Evolutionary conservation across 1,284 basidiomycete species (phyloP).

Genomic region (Leccinum pachyderme): DNA sequence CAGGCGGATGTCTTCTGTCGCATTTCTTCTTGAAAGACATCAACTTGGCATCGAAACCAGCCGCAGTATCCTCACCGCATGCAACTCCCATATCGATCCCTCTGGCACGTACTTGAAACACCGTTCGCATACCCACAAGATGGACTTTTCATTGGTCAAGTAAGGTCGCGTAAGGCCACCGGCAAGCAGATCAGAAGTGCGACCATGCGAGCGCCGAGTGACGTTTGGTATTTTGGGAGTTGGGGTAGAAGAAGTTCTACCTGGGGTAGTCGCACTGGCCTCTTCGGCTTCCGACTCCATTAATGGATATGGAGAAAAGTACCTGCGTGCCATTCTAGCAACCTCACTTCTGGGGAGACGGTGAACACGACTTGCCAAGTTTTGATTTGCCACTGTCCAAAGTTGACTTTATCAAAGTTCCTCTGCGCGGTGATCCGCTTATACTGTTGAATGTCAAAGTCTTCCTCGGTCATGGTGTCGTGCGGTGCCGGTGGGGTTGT

Average conservation of each 20-base stretch:
- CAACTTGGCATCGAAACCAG: constrained; percentile 2
- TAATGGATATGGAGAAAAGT: constrained; percentile 86
- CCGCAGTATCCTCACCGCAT: constrained; percentile 53
- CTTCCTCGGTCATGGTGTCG: constrained; percentile 58
- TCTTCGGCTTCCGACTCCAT: constrained; percentile 63
- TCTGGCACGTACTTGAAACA: constrained; percentile 98
- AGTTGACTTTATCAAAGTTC: constrained; percentile 76
- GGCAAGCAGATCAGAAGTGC: constrained; percentile 69
- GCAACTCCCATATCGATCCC: constrained; percentile 66
- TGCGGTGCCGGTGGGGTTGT: neutral
- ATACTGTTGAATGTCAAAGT: constrained; percentile 63
- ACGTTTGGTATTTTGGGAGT: constrained; percentile 46
- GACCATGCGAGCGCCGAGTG: constrained; percentile 56
- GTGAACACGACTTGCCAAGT: constrained; percentile 58
- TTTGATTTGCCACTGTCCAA: constrained; percentile 74
- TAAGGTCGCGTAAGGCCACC: constrained; percentile 59
- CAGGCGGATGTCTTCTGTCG: constrained; percentile 76
- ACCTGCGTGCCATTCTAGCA: constrained; percentile 47
- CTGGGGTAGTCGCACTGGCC: constrained; percentile 9
- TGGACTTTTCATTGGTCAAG: constrained; percentile 46
- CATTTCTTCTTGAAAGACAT: constrained; percentile 63
- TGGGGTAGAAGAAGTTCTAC: constrained; percentile 19
- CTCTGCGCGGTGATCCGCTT: constrained; percentile 65
- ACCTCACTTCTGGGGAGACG: neutral
- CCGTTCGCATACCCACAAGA: constrained; percentile 83